These are phyloP conservation scores for Barnettozyma salicaria DNA, from an alignment of 805 yeast species.

Conservation along the genomic window DNA sequence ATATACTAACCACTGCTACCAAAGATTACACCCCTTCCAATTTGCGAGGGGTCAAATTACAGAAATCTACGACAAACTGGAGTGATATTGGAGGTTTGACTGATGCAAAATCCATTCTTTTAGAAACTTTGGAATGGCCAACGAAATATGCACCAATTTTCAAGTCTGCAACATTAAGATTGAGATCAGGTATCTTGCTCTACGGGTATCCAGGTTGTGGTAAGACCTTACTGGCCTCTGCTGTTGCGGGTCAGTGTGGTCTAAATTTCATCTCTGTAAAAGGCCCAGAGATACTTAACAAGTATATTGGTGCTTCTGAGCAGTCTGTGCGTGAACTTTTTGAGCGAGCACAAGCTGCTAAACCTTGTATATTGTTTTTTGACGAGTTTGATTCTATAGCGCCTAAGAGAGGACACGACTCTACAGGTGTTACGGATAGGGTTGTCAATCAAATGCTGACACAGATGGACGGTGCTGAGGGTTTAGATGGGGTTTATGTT, in stretches of 20 bases:
- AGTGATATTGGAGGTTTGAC: slow-evolving; percentile 81
- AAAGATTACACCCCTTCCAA: slow-evolving; percentile 72
- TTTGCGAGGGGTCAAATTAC: slow-evolving; percentile 78
- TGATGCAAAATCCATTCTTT: slow-evolving; percentile 65
- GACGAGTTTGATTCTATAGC: slow-evolving; percentile 97
- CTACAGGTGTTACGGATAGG: slow-evolving; percentile 96
- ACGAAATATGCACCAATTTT: slow-evolving; percentile 95
- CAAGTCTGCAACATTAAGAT: slow-evolving; percentile 75
- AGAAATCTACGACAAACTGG: slow-evolving; percentile 74
- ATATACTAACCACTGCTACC: slow-evolving; percentile 50
- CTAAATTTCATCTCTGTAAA: slow-evolving; percentile 87
- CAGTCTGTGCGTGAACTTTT: slow-evolving; percentile 90
- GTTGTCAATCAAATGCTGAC: slow-evolving; percentile 96
- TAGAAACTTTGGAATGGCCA: slow-evolving; percentile 96
- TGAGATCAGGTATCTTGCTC: slow-evolving; percentile 82
- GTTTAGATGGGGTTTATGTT: slow-evolving; percentile 92
- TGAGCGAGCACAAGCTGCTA: slow-evolving; percentile 91
- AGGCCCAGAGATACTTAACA: slow-evolving; percentile 93
- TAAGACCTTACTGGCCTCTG: slow-evolving; percentile 86
- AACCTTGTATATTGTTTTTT: slow-evolving; percentile 87
- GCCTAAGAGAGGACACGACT: slow-evolving; percentile 96
- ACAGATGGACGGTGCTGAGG: slow-evolving; percentile 99
- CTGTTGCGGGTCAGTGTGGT: slow-evolving; percentile 91
- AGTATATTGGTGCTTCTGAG: slow-evolving; percentile 96
- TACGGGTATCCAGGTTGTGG: slow-evolving; percentile 99